These are phyloP conservation scores for Lactifluus hygrophoroides DNA, from an alignment of 768 basidiomycete species.

Conservation along the genomic window DNA sequence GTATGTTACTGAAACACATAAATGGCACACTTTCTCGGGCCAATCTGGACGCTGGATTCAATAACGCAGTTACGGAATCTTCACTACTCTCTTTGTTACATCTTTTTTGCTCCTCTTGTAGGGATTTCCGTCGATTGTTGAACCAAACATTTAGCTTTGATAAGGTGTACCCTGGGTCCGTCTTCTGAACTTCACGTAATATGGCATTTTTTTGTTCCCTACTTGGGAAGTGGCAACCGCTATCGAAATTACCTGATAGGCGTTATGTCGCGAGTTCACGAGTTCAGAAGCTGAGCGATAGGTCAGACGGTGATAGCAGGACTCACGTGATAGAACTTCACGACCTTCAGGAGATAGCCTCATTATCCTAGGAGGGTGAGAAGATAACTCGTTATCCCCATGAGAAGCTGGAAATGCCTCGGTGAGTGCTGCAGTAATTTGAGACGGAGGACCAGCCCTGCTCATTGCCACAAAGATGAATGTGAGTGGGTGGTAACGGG, in stretches of 20 bases:
- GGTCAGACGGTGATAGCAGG: too few relatives aligned
- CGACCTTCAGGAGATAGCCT: background rate
- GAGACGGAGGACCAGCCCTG: background rate
- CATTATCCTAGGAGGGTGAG: background rate
- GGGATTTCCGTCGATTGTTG: background rate
- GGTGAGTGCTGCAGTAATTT: background rate
- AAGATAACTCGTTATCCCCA: background rate
- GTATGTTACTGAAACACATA: background rate
- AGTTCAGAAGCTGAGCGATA: background rate
- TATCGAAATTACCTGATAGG: background rate
- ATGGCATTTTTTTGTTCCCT: background rate
- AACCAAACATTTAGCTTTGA: background rate
- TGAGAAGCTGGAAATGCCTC: background rate
- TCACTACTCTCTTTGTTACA: background rate
- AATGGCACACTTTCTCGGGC: constrained; percentile 7
- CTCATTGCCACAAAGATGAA: background rate
- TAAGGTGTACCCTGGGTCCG: constrained; percentile 1
- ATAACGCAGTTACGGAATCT: background rate
- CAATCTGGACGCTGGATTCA: constrained; percentile 1
- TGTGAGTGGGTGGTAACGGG: too few relatives aligned
- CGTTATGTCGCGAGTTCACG: background rate
- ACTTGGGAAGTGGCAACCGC: background rate
- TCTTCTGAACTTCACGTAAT: constrained; percentile 4
- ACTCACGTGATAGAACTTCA: background rate
- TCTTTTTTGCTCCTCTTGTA: background rate